These are phyloP conservation scores for Diutina sp. DNA, from an alignment of 1,139 yeast species.

Conservation along the genomic window DNA sequence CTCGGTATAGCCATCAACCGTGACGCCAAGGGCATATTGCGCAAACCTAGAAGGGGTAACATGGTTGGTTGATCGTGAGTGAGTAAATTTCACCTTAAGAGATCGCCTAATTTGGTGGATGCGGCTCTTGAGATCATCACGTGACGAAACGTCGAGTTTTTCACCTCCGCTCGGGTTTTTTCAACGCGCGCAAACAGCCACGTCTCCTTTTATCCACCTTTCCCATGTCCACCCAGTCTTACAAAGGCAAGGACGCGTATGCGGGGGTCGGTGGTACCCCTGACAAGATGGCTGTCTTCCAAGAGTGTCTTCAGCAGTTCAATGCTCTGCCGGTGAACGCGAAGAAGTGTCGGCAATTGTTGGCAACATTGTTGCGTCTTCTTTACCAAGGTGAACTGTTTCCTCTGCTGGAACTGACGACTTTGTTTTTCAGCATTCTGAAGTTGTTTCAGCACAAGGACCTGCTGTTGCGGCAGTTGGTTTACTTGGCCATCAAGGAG, in stretches of 20 bases:
- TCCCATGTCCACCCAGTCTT: constrained; percentile 64
- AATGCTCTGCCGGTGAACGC: constrained; percentile 88
- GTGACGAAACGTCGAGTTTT: background rate
- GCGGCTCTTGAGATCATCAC: background rate
- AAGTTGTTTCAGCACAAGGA: constrained; percentile 92
- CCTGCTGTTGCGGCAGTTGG: constrained; percentile 83
- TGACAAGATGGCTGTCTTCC: constrained; percentile 95
- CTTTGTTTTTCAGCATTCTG: constrained; percentile 85
- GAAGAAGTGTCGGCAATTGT: constrained; percentile 66
- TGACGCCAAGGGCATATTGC: background rate
- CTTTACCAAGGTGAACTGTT: constrained; percentile 78
- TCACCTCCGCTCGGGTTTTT: background rate
- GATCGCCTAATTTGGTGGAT: background rate
- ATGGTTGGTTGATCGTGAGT: background rate
- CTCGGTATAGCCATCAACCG: background rate
- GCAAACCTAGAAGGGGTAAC: background rate
- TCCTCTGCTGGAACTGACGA: constrained; percentile 83
- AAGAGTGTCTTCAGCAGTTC: constrained; percentile 88
- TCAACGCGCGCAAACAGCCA: background rate
- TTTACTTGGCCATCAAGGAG: constrained; percentile 88
- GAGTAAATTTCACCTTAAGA: background rate
- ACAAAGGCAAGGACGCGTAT: constrained; percentile 72
- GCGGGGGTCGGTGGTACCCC: constrained; percentile 37
- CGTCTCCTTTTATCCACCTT: background rate
- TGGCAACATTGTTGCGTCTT: constrained; percentile 62